Base-by-base conservation (phyloP, 306 rosid genomes). In the Trifolium repens region DNA sequence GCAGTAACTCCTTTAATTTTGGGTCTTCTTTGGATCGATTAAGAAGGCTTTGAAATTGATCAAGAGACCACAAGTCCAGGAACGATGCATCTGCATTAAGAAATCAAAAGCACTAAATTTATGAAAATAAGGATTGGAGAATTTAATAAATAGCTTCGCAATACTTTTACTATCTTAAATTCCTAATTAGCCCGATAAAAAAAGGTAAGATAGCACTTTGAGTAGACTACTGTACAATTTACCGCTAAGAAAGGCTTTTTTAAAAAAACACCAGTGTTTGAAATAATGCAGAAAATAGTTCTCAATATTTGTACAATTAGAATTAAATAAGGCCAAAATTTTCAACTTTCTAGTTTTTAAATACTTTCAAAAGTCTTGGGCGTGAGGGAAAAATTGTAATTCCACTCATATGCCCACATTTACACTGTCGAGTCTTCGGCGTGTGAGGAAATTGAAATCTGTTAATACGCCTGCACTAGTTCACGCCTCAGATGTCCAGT, bases 51-150 rank as follows among this genome's bases (percentile, higher is more conserved):
- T 79, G 84, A 85, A 92, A 92, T 82, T 92, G 91, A 73, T 92
- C 94, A 63, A 92, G 90, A 15, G 98, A 92, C 98, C 96, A 92
- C 92, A 88, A 80, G 67, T 92, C 98, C 82, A 92, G 83, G 88
- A 90, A 92, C 57, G 98, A 87, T 67, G 98, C 96, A 89, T 92
- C 98, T 92, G 89, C 85, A 79, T 79, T 64, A 73, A 67, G 74
- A 78, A 73, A 69, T 26, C 42, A 8, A 73, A 64, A 75, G 70
- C 47, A 61, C 19, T 57, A 34, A 39, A 66, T 37, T 49, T 54
- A 74, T 54, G 69, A 63, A 72, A 75, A 61, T 57, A 66, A 72
- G 73, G 50, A 54, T 34, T 26, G 15, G 44, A 72, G 5, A 42
- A 71, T 67, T 47, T 67, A 32, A 44, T 37, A 43, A 43, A 50